Evolutionary conservation across 2,329 filamentous ascomycete genomes (phyloP), one percentile per base, ranked within the genome.

Genomic region (Aspergillus awamori): DNA sequence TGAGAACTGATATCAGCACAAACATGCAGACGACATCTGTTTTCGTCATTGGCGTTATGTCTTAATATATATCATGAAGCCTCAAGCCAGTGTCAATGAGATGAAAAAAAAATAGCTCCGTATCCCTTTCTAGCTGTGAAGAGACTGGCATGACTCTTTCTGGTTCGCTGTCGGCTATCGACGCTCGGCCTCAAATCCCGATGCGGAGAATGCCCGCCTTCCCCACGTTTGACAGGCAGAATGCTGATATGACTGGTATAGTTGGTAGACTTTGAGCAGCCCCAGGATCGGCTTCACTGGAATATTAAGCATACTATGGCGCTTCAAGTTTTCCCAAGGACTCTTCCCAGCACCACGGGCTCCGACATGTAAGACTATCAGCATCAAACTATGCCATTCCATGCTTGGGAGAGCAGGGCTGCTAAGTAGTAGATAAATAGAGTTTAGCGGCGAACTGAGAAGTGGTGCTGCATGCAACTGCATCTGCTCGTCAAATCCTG

Each of bases 261-360:
- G 13, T 11, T 36, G 33, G 5, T 13, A 13, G 10, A 3, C 33
- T 36, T 36, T 36, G 33, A 24, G 6, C 15, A 45, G 26, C 30
- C 17, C 17, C 28, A 47, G 36, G 6, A 24, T 24, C 30, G 8
- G 28, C 59, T 71, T 71, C 68, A 52, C 70, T 61, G 60, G 64
- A 43, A 65, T 67, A 26, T 7, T 26, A 4, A 4, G 26, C 26
- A 26, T 62, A 65, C 65, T 39, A 41, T 41, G 39, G 15, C n/a
- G 17, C n/a, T 41, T 8, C 39, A 39, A 39, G 1, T 6, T 8
- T 45, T 24, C 69, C 45, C 72, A 74, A 62, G 20, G 20, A 20
- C 88, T 58, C 80, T 88, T 7, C 84, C 88, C 67, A 85, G 84
- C 57, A 81, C 84, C 30, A 86, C 85, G 74, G 85, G 87, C 67